Conservation (phyloP, 176 grass and related monocot genomes). For the Coix lacrymajobi region DNA sequence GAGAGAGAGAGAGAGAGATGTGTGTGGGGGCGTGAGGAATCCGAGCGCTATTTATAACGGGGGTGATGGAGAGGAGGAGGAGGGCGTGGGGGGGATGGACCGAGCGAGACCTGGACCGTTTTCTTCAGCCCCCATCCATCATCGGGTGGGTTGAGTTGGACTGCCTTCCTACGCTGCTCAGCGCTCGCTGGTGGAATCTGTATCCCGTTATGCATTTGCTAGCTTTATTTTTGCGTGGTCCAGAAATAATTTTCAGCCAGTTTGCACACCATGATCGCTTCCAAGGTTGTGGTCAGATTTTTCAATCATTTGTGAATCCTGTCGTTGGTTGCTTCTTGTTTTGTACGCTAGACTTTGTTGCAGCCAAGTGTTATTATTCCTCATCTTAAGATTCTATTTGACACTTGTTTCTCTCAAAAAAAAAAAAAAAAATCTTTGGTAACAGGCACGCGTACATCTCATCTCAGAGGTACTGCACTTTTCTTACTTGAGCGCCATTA, state of each 20-base stretch:
- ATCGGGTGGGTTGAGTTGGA: neutral
- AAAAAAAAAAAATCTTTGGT: no score
- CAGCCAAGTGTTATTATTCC: neutral
- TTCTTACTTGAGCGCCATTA: no score
- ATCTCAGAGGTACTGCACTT: no score
- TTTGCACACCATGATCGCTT: neutral
- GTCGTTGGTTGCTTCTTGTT: neutral
- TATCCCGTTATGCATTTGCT: neutral
- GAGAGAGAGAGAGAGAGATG: neutral
- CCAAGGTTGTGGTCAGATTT: neutral
- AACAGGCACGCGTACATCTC: no score
- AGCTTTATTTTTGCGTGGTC: neutral
- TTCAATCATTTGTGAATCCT: neutral
- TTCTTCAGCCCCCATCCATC: neutral
- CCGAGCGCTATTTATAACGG: slow-evolving; percentile 60
- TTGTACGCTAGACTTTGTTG: neutral
- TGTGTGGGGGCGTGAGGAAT: slow-evolving; percentile 33
- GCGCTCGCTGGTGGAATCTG: neutral
- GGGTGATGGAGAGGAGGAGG: neutral
- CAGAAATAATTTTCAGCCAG: neutral
- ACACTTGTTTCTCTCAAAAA: neutral
- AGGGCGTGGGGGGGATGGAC: neutral
- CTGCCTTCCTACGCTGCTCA: neutral
- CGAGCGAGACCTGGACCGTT: slow-evolving; percentile 1
- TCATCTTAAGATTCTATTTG: neutral